phyloP scores from a whole-genome alignment of 2,329 filamentous ascomycete species.

The Chaetomium globosum region DNA sequence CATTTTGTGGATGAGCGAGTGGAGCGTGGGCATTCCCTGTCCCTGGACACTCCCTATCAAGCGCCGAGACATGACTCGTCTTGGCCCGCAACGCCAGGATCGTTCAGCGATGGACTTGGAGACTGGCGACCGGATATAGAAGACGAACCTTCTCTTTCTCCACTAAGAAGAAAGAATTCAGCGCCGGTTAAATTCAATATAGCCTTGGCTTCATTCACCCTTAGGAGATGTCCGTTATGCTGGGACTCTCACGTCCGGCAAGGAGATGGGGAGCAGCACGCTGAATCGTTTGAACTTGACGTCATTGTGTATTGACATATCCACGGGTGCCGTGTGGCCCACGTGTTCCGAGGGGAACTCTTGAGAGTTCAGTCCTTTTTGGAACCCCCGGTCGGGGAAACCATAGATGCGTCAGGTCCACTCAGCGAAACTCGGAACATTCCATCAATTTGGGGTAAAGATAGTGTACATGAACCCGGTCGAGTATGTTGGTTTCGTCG shows the following conservation, averaged over 20 bases:
- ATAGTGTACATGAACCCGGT: too few species aligned
- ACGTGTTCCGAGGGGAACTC: background rate
- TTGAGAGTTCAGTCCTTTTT: background rate
- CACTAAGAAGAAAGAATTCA: background rate
- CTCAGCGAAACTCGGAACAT: background rate
- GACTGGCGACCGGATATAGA: background rate
- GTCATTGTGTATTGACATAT: background rate
- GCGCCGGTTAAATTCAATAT: background rate
- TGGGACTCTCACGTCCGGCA: background rate
- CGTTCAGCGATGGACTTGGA: background rate
- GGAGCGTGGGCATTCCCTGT: constrained; percentile 9
- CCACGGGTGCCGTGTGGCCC: background rate
- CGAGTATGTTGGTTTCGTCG: too few species aligned
- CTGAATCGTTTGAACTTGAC: background rate
- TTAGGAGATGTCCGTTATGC: background rate
- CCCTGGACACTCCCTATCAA: constrained; percentile 10
- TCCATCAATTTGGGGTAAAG: too few species aligned
- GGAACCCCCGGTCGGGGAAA: background rate
- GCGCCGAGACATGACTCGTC: constrained; percentile 11
- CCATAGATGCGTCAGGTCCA: background rate
- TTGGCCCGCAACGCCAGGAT: background rate
- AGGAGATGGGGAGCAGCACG: background rate
- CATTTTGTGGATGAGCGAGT: constrained; percentile 30
- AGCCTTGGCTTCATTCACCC: background rate
- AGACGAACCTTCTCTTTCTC: background rate